phyloP scores from a whole-genome alignment of 2,329 filamentous ascomycete genomes.

The Dactylonectria estremocensis region DNA sequence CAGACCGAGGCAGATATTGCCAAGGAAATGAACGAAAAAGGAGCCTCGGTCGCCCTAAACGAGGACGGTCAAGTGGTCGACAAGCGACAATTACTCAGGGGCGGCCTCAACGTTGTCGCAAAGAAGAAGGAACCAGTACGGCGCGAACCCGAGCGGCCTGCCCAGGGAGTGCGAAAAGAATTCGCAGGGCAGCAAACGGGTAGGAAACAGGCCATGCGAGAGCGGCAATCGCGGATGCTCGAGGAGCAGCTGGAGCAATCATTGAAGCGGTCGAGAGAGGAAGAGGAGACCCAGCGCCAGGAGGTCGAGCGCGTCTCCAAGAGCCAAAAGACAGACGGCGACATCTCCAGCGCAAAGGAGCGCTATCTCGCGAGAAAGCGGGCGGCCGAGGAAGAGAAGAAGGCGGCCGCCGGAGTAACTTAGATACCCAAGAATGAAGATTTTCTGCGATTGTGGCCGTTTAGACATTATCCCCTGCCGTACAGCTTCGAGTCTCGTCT shows the following conservation, averaged over 20 bases:
- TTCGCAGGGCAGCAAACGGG: conserved; percentile 61
- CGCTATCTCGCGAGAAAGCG: conserved; percentile 84
- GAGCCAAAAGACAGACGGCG: conserved; percentile 82
- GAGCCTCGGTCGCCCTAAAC: conserved; percentile 77
- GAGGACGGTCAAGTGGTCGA: conserved; percentile 89
- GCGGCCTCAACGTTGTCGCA: conserved; percentile 80
- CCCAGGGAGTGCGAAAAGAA: conserved; percentile 52
- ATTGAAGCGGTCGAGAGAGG: conserved; percentile 80
- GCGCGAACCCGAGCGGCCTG: conserved; percentile 41
- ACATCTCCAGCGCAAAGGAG: conserved; percentile 85
- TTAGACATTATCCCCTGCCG: conserved; percentile 36
- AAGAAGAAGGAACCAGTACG: conserved; percentile 69
- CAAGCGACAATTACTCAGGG: conserved; percentile 83
- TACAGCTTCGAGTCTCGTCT: conserved; percentile 37
- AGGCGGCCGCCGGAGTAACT: conserved; percentile 52
- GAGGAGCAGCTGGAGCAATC: conserved; percentile 82
- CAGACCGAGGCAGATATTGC: conserved; percentile 77
- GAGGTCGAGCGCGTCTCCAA: conserved; percentile 78
- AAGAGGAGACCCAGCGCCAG: conserved; percentile 75
- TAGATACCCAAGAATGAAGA: conserved; percentile 51
- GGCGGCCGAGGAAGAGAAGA: conserved; percentile 79
- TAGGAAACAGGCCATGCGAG: conserved; percentile 77
- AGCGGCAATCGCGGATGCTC: conserved; percentile 84
- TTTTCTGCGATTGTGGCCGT: conserved; percentile 37
- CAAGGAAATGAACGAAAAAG: conserved; percentile 75